Conservation (phyloP, 2,329 filamentous ascomycete genomes). For the Chaetomium sp. region DNA sequence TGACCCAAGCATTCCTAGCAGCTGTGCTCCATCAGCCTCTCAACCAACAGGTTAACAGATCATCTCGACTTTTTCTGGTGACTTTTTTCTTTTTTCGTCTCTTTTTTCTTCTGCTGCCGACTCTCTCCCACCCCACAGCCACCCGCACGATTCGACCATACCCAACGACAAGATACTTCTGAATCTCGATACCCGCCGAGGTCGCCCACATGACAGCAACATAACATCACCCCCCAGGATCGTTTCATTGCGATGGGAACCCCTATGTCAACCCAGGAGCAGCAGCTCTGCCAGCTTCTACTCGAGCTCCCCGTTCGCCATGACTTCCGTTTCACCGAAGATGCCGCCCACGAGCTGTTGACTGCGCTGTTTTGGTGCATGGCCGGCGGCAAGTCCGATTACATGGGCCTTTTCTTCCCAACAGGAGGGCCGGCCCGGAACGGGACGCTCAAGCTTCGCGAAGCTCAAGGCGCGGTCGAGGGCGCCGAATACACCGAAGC, state of each 20-base stretch:
- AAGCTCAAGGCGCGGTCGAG: conserved; percentile 86
- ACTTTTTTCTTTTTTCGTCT: too few species aligned
- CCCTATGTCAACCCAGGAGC: conserved; percentile 61
- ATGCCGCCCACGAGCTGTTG: conserved; percentile 66
- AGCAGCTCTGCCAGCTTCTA: conserved; percentile 76
- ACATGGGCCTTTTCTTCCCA: conserved; percentile 77
- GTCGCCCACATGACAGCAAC: conserved; percentile 5
- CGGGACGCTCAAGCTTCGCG: conserved; percentile 66
- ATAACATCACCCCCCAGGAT: conserved; percentile 1
- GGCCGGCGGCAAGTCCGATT: conserved; percentile 65
- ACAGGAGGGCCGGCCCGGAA: conserved; percentile 57
- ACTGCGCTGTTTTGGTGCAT: conserved; percentile 81
- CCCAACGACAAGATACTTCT: not conserved
- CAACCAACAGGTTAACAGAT: not conserved
- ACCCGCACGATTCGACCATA: not conserved
- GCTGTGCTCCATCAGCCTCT: not conserved
- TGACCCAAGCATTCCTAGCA: too few species aligned
- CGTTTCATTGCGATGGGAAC: conserved; percentile 40
- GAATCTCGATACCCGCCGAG: not conserved
- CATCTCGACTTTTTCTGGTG: not conserved
- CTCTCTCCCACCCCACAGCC: too few species aligned
- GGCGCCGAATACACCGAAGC: conserved; percentile 92
- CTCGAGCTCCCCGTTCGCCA: conserved; percentile 68
- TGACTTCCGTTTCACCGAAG: conserved; percentile 67
- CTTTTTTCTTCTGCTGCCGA: too few species aligned